phyloP scores from a whole-genome alignment of 2,329 filamentous ascomycete species.

The Orbilia ellipsospora region DNA sequence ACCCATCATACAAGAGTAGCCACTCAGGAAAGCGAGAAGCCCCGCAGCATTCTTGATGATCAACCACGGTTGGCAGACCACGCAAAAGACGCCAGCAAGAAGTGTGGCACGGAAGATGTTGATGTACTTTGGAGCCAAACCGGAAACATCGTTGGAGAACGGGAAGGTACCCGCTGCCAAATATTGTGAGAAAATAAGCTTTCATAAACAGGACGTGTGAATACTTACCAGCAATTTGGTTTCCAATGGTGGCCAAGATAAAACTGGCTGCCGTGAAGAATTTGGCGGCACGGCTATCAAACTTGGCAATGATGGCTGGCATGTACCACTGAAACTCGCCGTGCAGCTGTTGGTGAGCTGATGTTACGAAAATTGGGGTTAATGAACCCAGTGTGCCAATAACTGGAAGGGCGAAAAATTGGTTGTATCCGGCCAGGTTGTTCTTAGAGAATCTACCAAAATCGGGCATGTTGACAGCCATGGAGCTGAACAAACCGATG shows the following conservation, averaged over 20 bases:
- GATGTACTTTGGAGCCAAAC: constrained; percentile 67
- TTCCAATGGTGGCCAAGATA: constrained; percentile 64
- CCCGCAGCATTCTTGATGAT: constrained; percentile 63
- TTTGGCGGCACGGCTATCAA: constrained; percentile 64
- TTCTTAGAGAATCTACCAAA: constrained; percentile 64
- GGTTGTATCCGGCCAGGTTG: constrained; percentile 63
- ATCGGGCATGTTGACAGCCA: constrained; percentile 68
- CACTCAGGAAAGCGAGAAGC: constrained; percentile 63
- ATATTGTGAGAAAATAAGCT: constrained; percentile 61
- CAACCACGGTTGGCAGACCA: constrained; percentile 66
- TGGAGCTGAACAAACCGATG: constrained; percentile 66
- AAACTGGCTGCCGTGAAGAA: constrained; percentile 63
- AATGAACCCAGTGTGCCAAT: constrained; percentile 66
- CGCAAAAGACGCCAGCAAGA: constrained; percentile 63
- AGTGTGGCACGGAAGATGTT: constrained; percentile 67
- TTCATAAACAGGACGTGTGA: not conserved
- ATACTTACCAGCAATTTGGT: constrained; percentile 63
- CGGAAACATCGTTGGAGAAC: constrained; percentile 68
- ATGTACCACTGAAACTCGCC: constrained; percentile 67
- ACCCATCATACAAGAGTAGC: constrained; percentile 62
- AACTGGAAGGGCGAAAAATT: constrained; percentile 66
- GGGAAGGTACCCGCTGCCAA: constrained; percentile 68
- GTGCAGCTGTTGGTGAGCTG: constrained; percentile 65
- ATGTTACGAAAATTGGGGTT: constrained; percentile 66
- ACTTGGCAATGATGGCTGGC: constrained; percentile 65